Evolutionary conservation across 2,329 filamentous ascomycete species (phyloP), one percentile per base, ranked within the genome.

Genomic region (Botrytis pseudocinerea): DNA sequence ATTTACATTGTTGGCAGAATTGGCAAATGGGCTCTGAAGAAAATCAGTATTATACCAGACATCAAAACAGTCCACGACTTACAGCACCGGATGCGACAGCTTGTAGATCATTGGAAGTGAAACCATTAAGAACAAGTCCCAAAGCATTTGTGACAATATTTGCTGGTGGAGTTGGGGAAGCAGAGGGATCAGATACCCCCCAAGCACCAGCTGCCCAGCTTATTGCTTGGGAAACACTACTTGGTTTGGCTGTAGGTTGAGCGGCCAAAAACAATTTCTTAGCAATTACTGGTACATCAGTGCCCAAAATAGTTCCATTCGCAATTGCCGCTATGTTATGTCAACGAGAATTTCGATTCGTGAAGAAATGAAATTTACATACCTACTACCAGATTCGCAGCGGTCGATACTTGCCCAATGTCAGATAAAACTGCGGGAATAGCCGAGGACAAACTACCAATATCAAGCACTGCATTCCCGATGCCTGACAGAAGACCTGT

Each of bases 171-270:
- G 70, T n/a, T 71, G 69, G 74, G 35, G 74, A n/a, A 59, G 69
- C 42, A 54, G 40, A 60, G 16, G 72, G 46, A 63, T 48, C 57
- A 16, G 38, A 32, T 12, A 75, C 59, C 16, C 73, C 71, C 60
- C 57, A 74, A 18, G 72, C 69, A 35, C 18, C 59, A 48, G 70
- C 73, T 38, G 73, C 73, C 40, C 64, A 70, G 28, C 44, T 59
- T 20, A 71, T 73, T 6, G 78, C 78, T 42, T 78, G 70, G 28
- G 74, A 44, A 35, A 78, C 68, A 57, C 74, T 76, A 2, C 77
- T 77, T n/a, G 79, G 80, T 46, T 75, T 78, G 2, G 76, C 70
- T 9, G 79, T 78, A 22, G 80, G 76, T 25, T 76, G 74, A n/a
- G 77, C 77, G 22, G 76, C 73, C 62, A 74, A 72, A 61, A 73